Percentiles rank a stretch among this genome's conserved stretches.
Evolutionary conservation across 108 stramenopile genomes (phyloP).

Genomic region (Fragilaria radians): DNA sequence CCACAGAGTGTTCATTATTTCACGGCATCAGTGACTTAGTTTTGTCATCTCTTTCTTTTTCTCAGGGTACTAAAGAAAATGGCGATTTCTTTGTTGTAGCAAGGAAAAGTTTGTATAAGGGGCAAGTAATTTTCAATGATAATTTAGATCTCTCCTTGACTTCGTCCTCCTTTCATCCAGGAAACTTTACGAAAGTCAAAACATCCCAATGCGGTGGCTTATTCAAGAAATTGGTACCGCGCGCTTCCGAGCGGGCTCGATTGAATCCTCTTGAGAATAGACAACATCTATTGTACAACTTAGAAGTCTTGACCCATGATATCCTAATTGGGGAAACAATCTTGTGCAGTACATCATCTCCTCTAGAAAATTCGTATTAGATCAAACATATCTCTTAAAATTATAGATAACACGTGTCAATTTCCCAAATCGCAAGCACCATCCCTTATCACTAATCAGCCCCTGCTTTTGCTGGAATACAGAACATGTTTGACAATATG

Average conservation of each 20-base stretch:
- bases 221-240: neutral
- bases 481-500: no score
- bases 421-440: no score
- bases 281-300: neutral
- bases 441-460: no score
- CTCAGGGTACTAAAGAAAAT: neutral
- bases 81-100: neutral
- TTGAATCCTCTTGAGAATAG: neutral
- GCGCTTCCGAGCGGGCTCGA: neutral
- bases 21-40: neutral
- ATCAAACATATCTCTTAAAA: no score
- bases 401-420: no score
- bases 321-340: neutral
- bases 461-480: no score
- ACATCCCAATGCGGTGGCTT: neutral
- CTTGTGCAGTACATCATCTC: no score
- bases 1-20: neutral
- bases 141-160: neutral
- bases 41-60: neutral
- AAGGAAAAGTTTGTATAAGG: neutral
- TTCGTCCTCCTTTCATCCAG: neutral
- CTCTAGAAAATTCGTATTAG: no score
- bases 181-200: neutral
- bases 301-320: neutral
- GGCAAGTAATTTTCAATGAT: neutral